Evolutionary conservation across 345 rosid genomes (phyloP), one percentile per base, ranked within the genome.

Genomic region (Salix udensis): DNA sequence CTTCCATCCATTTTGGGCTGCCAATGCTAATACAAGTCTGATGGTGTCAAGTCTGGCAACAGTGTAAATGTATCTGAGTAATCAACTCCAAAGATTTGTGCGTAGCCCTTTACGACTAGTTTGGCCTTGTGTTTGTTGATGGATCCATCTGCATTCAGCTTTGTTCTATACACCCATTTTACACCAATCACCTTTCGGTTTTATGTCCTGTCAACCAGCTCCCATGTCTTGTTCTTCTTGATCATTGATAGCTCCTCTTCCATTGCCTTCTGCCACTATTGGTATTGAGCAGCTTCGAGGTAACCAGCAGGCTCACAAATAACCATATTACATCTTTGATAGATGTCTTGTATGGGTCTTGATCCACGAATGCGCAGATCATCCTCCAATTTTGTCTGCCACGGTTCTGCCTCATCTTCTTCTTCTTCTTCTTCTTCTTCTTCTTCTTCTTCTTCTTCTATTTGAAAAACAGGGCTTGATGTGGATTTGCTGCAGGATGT

Each of bases 261-360:
- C 69, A 66, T 66, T 5, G 44, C 46, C 15, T 34, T 66, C 21
- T 1, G 16, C 69, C 44, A 66, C 4, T 4, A 2, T 66, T 15
- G 0, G 0, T 9, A 0, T 0, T 66, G 8, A 13, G 0, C 6
- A 1, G 24, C 69, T 34, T 66, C 42, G 5, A 18, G 9, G 18
- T 12, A 66, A 15, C 42, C 13, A 15, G 11, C 0, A 4, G 24
- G 69, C 18, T 66, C 44, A 66, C 6, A 30, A 23, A 30, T 0
- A 5, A 13, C 69, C 8, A 66, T 7, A 23, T 37, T 66, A 11
- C 69, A 34, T 15, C 26, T 34, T 12, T 66, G 15, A 44, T 44
- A 44, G 42, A 7, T 39, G 2, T 39, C 10, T 7, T 39, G 42
- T 0, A 39, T 1, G 0, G 0, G 11, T 7, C 42, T 39, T 39